Evolutionary conservation across 108 stramenopile species (phyloP), one percentile per base, ranked within the genome.

Genomic region (Pseudonitzschia multiseries): DNA sequence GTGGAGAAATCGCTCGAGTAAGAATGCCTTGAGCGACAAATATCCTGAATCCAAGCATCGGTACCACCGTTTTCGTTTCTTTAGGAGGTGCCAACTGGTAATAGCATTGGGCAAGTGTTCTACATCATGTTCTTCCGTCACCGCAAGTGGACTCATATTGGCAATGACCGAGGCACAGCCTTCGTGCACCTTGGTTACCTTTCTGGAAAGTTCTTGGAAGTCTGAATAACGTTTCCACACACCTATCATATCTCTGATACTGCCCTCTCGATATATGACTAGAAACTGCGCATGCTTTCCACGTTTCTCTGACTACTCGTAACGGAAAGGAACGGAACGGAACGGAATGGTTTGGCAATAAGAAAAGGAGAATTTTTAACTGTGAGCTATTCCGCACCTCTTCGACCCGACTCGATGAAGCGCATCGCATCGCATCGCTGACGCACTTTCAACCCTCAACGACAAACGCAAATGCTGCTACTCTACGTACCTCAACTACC

Each of bases 1-100:
- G 74, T 98, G 97, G 10, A 98, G 84, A 78, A 98, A 98, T 0
- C 97, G 87, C 67, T 98, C 96, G 14, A 98, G 83, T 51, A 98
- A 81, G 69, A 98, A 98, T n/a, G 91, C 93, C 80, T 98, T 98
- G 53, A 98, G 86, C 12, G 85, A 80, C 20, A 98, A 80, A 72
- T 98, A 98, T 22, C 95, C 95, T 36, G 91, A 84, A 76, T 98
- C 97, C 50, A 97, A 81, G 62, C 97, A 96, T 21, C 96, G 79
- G 78, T 85, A 98, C 97, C 96, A 97, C 1, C 94, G 80, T 73
- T 97, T 89, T 29, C 95, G 84, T 53, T 94, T 93, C 61, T 95
- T 87, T 20, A 98, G 70, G 26, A 96, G 74, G 50, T 81, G 79
- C 97, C 93, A 94, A 67, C 89, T 90, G 12, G 89, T 94, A 74